These are phyloP conservation scores for Rhypophila decipiens DNA, from an alignment of 495 filamentous ascomycete species.

Conservation along the genomic window DNA sequence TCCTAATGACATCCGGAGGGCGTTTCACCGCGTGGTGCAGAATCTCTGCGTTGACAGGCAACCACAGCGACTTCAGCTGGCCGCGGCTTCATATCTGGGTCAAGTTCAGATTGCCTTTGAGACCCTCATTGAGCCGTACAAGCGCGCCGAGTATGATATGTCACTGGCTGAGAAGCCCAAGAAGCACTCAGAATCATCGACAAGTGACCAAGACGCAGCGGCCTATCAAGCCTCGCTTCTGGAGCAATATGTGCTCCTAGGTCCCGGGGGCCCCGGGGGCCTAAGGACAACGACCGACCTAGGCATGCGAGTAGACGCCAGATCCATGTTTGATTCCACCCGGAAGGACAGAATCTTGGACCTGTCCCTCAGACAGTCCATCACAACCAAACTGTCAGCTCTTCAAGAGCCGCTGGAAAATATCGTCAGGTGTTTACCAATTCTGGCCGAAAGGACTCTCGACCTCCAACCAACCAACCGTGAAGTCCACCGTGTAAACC, in stretches of 20 bases:
- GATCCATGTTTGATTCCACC: background rate
- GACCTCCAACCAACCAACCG: background rate
- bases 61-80: conserved; percentile 38
- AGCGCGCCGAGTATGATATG: conserved; percentile 50
- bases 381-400: conserved; percentile 30
- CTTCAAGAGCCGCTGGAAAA: conserved; percentile 15
- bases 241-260: conserved; percentile 16
- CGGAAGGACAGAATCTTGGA: conserved; percentile 12
- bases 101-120: conserved; percentile 49
- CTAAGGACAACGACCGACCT: conserved; percentile 13
- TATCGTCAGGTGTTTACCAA: background rate
- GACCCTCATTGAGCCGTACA: conserved; percentile 48
- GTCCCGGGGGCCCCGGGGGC: conserved; percentile 11
- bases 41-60: conserved; percentile 56
- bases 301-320: conserved; percentile 13
- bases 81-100: conserved; percentile 44
- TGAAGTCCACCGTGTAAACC: conserved; percentile 9
- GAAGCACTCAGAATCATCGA: background rate
- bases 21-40: conserved; percentile 48
- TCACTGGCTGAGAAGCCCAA: conserved; percentile 22
- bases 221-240: conserved; percentile 8
- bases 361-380: conserved; percentile 29
- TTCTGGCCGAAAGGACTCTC: background rate
- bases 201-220: background rate
- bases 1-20: conserved; percentile 43